Evolutionary conservation across 2,329 filamentous ascomycete species (phyloP), one percentile per base, ranked within the genome.

Genomic region (Fusarium sp.): DNA sequence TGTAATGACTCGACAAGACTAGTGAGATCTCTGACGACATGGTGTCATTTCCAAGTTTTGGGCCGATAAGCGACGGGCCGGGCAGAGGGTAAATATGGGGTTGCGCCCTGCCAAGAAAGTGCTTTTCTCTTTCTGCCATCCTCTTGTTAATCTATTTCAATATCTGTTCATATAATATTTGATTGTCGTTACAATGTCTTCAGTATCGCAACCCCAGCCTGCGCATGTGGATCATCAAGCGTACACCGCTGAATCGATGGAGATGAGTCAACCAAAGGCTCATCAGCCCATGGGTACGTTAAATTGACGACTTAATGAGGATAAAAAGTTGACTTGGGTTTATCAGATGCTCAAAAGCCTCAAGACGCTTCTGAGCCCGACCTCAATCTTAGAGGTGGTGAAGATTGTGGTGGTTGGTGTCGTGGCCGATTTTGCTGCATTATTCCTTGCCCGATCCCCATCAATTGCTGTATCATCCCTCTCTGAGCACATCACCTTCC

Each of bases 381-480:
- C 16, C 74, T 30, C 34, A 60, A 16, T 20, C 27, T 79, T 32
- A 70, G 78, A 52, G 77, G 78, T 46, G 78, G 78, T 14, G 69
- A 76, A 14, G 61, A 64, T 22, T 66, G 71, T 22, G 68, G 63
- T 40, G 25, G 25, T 20, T 55, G 55, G 42, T 81, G 79, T 57
- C 78, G 76, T 7, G 79, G 78, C 11, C 74, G 79, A 9, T 80
- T 80, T 59, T 81, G 79, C 73, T 81, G 80, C 63, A 77, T 79
- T 41, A 79, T 81, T 32, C 79, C 79, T 6, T 81, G 79, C 52
- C 79, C 78, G 5, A 69, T 81, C n/a, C 79, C 79, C 25, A 76
- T 75, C 68, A 74, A 80, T 60, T 81, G 71, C 65, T 80, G 79
- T 66, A 71, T 79, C 37, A 65, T 77, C 56, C 75, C 73, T 7